These are phyloP conservation scores for Erysimum pusillum DNA, from an alignment of 441 rosid species.

Conservation along the genomic window DNA sequence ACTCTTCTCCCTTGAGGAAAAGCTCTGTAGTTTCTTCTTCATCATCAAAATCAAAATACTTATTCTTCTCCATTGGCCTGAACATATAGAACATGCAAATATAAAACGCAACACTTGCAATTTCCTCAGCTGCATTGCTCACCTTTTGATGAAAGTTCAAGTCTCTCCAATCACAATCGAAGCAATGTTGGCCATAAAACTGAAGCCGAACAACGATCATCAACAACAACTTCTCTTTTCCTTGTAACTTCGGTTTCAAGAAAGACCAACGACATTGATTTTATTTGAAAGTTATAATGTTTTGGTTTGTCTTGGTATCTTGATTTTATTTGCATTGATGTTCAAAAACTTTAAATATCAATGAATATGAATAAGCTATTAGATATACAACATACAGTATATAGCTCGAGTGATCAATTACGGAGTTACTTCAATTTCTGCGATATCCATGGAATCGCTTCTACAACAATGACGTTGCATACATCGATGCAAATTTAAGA, in stretches of 20 bases:
- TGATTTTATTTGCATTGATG: too few relatives aligned
- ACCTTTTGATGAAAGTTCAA: conserved; percentile 80
- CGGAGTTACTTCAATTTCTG: too few relatives aligned
- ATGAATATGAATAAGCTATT: too few relatives aligned
- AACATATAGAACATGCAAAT: conserved; percentile 85
- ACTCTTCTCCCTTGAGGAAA: conserved; percentile 78
- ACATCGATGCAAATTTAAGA: too few relatives aligned
- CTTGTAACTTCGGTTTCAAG: conserved; percentile 82
- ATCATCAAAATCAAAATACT: conserved; percentile 78
- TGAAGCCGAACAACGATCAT: conserved; percentile 90
- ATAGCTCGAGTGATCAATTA: too few relatives aligned
- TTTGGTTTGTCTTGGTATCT: too few relatives aligned
- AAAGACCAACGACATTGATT: conserved; percentile 97
- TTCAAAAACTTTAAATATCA: too few relatives aligned
- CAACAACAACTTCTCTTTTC: conserved; percentile 82
- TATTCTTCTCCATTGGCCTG: conserved; percentile 87
- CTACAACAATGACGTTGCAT: too few relatives aligned
- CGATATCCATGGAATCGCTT: too few relatives aligned
- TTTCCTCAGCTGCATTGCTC: conserved; percentile 81
- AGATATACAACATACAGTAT: too few relatives aligned
- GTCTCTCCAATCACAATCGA: conserved; percentile 89
- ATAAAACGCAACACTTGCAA: conserved; percentile 68
- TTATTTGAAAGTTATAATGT: too few relatives aligned
- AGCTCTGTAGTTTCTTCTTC: conserved; percentile 86
- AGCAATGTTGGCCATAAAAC: conserved; percentile 81